Conservation (phyloP, 495 filamentous ascomycete genomes). For the Hypomontagnella submonticulosa region DNA sequence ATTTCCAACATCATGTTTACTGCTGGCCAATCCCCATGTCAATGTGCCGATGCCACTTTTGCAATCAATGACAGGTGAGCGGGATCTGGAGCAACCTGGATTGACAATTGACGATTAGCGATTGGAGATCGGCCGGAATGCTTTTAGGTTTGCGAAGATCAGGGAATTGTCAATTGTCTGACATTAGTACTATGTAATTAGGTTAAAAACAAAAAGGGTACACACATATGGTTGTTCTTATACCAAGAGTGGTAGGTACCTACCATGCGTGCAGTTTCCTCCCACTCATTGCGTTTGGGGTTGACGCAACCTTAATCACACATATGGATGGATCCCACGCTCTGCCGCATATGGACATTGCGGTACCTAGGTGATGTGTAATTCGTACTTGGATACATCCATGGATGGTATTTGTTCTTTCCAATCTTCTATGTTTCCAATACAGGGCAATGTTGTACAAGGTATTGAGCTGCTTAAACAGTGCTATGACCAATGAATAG, state of each 20-base stretch:
- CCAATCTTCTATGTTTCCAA: too few species aligned
- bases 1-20: too few species aligned
- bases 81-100: neutral
- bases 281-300: slow-evolving; percentile 17
- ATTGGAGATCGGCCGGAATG: neutral
- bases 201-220: neutral
- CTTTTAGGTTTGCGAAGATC: slow-evolving; percentile 15
- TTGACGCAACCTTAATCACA: too few species aligned
- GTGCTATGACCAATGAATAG: slow-evolving; percentile 22
- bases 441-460: slow-evolving; percentile 21
- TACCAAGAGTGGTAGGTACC: slow-evolving; percentile 15
- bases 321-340: too few species aligned
- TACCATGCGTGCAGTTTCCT: neutral
- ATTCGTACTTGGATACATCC: too few species aligned
- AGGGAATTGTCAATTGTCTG: slow-evolving; percentile 1
- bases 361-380: too few species aligned
- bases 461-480: slow-evolving; percentile 15
- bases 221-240: neutral
- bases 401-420: too few species aligned
- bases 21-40: too few species aligned
- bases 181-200: slow-evolving; percentile 3
- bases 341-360: neutral
- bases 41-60: neutral
- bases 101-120: too few species aligned
- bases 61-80: neutral